Evolutionary conservation across 345 rosid species (phyloP).

Genomic region (Eucalyptus pauciflora): DNA sequence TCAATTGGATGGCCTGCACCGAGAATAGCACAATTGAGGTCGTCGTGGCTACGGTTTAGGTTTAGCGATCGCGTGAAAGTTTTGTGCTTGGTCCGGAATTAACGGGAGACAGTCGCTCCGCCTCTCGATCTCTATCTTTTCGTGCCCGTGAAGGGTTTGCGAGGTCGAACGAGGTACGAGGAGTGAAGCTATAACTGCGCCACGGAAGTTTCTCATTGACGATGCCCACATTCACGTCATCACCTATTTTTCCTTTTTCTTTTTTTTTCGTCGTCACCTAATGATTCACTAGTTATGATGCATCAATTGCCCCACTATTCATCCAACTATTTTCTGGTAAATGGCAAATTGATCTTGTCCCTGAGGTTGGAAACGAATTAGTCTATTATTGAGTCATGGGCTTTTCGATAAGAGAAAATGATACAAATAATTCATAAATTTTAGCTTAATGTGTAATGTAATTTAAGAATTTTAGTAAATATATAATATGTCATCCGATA

Average conservation of each 20-base stretch:
- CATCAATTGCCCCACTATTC: background rate
- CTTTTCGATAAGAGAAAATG: no score
- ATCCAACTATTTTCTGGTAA: background rate
- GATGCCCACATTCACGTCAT: background rate
- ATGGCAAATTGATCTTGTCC: background rate
- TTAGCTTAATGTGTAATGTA: no score
- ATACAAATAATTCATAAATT: no score
- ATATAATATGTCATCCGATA: no score
- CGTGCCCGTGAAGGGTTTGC: background rate
- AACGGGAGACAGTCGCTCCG: fast-evolving
- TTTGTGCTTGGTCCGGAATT: background rate
- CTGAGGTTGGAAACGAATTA: background rate
- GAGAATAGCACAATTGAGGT: background rate
- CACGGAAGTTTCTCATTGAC: background rate
- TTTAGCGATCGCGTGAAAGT: background rate
- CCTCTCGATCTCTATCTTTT: background rate
- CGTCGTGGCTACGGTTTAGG: background rate
- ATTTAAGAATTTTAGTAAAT: no score
- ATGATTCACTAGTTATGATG: background rate
- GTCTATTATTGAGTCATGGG: no score
- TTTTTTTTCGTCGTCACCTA: background rate
- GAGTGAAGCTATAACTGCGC: no score
- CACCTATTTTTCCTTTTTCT: fast-evolving
- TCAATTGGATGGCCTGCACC: background rate
- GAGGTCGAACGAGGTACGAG: background rate